Evolutionary conservation across 352 stramenopile species (phyloP).

Genomic region (Phytophthora crassamura): DNA sequence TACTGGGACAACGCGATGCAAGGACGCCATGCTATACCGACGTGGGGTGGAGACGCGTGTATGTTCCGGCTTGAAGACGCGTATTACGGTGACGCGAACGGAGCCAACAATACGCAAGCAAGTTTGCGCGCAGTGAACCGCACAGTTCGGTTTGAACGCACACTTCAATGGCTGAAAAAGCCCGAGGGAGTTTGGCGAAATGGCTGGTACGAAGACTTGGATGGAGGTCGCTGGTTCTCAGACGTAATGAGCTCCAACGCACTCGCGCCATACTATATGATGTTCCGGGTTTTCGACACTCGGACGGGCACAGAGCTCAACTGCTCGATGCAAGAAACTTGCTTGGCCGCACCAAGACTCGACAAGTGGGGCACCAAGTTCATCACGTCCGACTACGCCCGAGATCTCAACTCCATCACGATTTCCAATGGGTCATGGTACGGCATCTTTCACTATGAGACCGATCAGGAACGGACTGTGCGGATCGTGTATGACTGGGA

Average conservation of each 20-base stretch:
- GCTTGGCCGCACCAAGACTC: slow-evolving; percentile 9
- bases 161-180: slow-evolving; percentile 22
- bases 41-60: slow-evolving; percentile 35
- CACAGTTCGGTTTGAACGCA: slow-evolving; percentile 20
- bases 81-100: slow-evolving; percentile 10
- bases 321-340: slow-evolving; percentile 18
- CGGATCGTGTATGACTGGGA: slow-evolving; percentile 38
- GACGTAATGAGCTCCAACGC: slow-evolving; percentile 27
- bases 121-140: slow-evolving; percentile 23
- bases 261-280: slow-evolving; percentile 23
- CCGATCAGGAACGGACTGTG: neutral
- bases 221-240: slow-evolving; percentile 34
- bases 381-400: neutral
- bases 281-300: slow-evolving; percentile 26
- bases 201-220: slow-evolving; percentile 37
- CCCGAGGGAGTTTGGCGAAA: slow-evolving; percentile 21
- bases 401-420: slow-evolving; percentile 19
- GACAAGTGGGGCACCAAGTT: slow-evolving; percentile 22
- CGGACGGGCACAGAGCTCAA: slow-evolving; percentile 24
- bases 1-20: slow-evolving; percentile 16
- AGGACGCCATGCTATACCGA: slow-evolving; percentile 14
- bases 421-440: slow-evolving; percentile 31
- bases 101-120: neutral
- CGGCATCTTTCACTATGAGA: slow-evolving; percentile 41
- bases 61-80: slow-evolving; percentile 22